Percentiles rank a stretch among this genome's conserved stretches.
Evolutionary conservation across 768 basidiomycete species (phyloP).

Genomic region (Tricholoma hemisulphureum): DNA sequence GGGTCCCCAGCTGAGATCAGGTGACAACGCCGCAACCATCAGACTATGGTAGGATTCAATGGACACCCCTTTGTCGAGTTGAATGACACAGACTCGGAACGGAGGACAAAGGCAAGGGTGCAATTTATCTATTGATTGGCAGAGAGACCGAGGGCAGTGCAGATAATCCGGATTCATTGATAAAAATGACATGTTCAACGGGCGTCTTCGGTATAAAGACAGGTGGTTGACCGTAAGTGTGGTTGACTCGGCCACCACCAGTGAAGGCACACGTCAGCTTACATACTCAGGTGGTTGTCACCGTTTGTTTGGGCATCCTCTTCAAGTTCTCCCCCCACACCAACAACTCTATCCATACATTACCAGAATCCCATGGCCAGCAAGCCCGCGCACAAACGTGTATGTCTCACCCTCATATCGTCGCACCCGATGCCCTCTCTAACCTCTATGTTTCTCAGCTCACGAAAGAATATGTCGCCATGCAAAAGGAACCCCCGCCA

Average conservation of each 20-base stretch:
- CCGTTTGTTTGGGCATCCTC: slow-evolving; percentile 11
- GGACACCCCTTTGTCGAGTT: not conserved
- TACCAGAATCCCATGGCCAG: slow-evolving; percentile 66
- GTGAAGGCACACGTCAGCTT: not conserved
- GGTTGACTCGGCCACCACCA: not conserved
- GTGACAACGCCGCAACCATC: not conserved
- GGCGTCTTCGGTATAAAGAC: not conserved
- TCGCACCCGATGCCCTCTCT: not conserved
- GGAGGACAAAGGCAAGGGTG: not conserved
- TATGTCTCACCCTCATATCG: slow-evolving; percentile 28
- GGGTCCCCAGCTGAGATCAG: not conserved
- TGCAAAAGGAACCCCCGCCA: slow-evolving; percentile 93
- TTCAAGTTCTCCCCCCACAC: slow-evolving; percentile 14
- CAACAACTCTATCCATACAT: slow-evolving; percentile 10
- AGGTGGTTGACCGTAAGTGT: not conserved
- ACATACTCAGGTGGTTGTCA: not conserved
- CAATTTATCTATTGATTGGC: too few species aligned
- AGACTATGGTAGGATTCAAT: not conserved
- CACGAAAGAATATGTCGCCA: slow-evolving; percentile 83
- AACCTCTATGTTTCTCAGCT: slow-evolving; percentile 52
- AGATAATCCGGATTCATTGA: not conserved
- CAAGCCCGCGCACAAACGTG: slow-evolving; percentile 85
- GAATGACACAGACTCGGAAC: not conserved
- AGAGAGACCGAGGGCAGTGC: not conserved
- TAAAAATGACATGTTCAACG: too few species aligned